Conservation (phyloP, 495 filamentous ascomycete genomes). For the Thermochaetoides thermophila region DNA sequence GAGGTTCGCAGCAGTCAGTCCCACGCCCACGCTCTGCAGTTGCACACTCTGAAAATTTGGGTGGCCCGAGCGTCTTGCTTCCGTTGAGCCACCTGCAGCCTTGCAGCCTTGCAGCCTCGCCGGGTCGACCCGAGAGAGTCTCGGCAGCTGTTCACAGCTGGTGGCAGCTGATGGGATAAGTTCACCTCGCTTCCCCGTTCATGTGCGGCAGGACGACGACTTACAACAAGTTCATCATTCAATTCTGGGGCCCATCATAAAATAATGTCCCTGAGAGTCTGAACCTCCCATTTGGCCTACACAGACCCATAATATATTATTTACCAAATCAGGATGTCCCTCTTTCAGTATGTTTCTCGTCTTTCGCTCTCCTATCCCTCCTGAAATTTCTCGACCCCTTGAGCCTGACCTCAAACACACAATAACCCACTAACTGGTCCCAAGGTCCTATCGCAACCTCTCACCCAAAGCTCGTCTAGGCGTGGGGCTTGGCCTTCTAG, state of each 20-base stretch:
- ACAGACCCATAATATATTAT: too few species aligned
- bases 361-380: neutral
- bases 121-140: slow-evolving; percentile 2
- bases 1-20: slow-evolving; percentile 3
- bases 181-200: neutral
- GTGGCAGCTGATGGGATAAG: neutral
- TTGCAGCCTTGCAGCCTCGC: neutral
- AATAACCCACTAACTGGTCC: neutral
- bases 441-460: slow-evolving; percentile 26
- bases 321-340: slow-evolving; percentile 8
- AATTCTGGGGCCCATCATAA: too few species aligned
- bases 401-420: neutral
- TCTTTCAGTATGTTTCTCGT: slow-evolving; percentile 11
- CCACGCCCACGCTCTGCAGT: too few species aligned
- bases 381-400: neutral
- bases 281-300: too few species aligned
- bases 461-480: slow-evolving; percentile 21
- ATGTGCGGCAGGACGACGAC: too few species aligned
- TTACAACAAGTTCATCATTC: too few species aligned
- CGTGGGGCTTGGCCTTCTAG: slow-evolving; percentile 26
- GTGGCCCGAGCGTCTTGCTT: slow-evolving; percentile 20
- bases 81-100: too few species aligned
- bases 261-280: too few species aligned
- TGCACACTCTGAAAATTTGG: slow-evolving; percentile 17
- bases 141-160: slow-evolving; percentile 1